Evolutionary conservation across 345 rosid genomes (phyloP).

Genomic region (Populus euphratica): DNA sequence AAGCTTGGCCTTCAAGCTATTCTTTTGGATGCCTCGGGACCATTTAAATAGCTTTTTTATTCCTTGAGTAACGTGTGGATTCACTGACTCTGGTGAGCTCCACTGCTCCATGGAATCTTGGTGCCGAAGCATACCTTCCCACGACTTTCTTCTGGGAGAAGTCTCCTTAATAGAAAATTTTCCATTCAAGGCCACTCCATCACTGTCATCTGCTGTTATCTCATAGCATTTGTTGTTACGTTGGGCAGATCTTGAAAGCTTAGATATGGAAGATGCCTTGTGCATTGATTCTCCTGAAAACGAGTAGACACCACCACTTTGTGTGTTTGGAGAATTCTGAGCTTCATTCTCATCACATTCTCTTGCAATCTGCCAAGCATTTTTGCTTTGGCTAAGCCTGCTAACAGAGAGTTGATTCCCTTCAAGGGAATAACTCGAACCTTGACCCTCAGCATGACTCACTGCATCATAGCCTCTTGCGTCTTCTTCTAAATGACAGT

Average conservation of each 20-base stretch:
- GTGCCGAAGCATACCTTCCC: slow-evolving; percentile 2
- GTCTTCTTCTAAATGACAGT: slow-evolving; percentile 5
- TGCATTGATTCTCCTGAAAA: slow-evolving; percentile 1
- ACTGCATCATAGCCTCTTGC: neutral
- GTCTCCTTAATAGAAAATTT: neutral
- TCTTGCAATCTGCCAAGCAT: slow-evolving; percentile 6
- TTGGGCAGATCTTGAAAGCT: slow-evolving; percentile 5
- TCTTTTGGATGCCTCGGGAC: slow-evolving; percentile 20
- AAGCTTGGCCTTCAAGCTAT: slow-evolving; percentile 15
- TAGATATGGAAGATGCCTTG: slow-evolving; percentile 13
- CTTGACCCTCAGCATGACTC: slow-evolving; percentile 14
- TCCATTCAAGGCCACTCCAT: slow-evolving; percentile 5
- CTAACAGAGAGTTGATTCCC: slow-evolving; percentile 4
- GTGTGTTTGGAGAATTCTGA: slow-evolving; percentile 3
- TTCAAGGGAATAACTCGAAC: slow-evolving; percentile 14
- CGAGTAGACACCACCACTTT: slow-evolving; percentile 7
- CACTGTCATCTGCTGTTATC: slow-evolving; percentile 12
- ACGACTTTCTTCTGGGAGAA: slow-evolving; percentile 4
- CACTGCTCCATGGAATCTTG: slow-evolving; percentile 2
- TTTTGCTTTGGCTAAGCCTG: neutral
- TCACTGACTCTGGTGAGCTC: neutral
- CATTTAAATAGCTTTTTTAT: slow-evolving; percentile 22
- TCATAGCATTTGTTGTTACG: slow-evolving; percentile 3
- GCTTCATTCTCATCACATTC: slow-evolving; percentile 10
- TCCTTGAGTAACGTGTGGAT: slow-evolving; percentile 27